Percentiles rank a stretch among this genome's conserved stretches.
Evolutionary conservation across 2,329 filamentous ascomycete genomes (phyloP).

Genomic region (Alternaria burnsii): DNA sequence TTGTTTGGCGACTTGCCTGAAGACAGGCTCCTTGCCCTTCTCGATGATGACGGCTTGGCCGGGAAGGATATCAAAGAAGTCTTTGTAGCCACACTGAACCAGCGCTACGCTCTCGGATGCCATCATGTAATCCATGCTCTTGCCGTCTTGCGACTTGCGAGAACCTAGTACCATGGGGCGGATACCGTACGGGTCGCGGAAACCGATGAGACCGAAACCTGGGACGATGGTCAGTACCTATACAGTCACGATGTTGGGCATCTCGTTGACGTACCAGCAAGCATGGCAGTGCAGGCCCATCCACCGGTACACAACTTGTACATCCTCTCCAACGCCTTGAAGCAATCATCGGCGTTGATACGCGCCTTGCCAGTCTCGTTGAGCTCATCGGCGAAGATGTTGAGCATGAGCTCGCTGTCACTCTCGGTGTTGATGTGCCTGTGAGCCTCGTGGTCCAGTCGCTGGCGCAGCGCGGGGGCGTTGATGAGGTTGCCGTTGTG

Average conservation of each 20-base stretch:
- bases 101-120: constrained; percentile 89
- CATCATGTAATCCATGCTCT: constrained; percentile 85
- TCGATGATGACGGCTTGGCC: constrained; percentile 86
- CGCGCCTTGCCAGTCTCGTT: constrained; percentile 82
- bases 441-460: constrained; percentile 79
- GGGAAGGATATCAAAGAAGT: constrained; percentile 80
- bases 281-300: constrained; percentile 83
- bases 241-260: not conserved
- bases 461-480: constrained; percentile 71
- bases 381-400: constrained; percentile 84
- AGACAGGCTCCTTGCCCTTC: constrained; percentile 77
- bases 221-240: constrained; percentile 20
- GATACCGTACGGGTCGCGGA: constrained; percentile 82
- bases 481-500: constrained; percentile 94
- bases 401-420: constrained; percentile 87
- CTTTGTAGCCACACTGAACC: constrained; percentile 78
- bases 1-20: constrained; percentile 75
- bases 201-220: constrained; percentile 81
- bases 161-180: constrained; percentile 83
- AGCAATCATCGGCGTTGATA: constrained; percentile 80
- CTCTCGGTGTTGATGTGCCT: constrained; percentile 91
- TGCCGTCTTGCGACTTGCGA: constrained; percentile 70
- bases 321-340: constrained; percentile 74
- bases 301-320: constrained; percentile 77
- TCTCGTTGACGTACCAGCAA: constrained; percentile 64